Conservation (phyloP, 108 stramenopile genomes). For the Fistulifera pelliculosa region DNA sequence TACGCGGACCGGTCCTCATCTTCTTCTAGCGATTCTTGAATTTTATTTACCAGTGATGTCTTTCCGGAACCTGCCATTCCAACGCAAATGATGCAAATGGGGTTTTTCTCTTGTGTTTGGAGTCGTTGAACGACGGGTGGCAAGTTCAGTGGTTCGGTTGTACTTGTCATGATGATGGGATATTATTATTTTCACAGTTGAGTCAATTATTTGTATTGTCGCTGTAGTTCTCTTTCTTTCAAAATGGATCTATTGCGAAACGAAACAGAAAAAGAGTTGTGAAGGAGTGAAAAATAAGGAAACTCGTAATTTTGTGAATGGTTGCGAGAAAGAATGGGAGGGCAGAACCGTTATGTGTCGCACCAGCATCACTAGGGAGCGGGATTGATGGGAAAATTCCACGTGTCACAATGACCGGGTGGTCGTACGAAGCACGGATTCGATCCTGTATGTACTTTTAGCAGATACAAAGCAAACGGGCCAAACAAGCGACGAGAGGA, state of each 20-base stretch:
- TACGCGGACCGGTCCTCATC: constrained; percentile 41
- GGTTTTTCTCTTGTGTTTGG: constrained; percentile 27
- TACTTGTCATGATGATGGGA: no score
- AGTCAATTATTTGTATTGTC: no score
- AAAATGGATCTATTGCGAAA: no score
- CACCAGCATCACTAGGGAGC: no score
- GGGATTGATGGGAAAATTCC: constrained; percentile 9
- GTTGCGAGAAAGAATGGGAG: no score
- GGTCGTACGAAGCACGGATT: background rate
- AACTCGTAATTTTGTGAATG: no score
- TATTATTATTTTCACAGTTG: no score
- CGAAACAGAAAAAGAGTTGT: no score
- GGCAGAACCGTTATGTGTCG: constrained; percentile 15
- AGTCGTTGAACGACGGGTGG: constrained; percentile 36
- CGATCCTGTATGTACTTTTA: background rate
- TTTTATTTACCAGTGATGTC: constrained; percentile 72
- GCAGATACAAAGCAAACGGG: background rate
- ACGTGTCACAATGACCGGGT: background rate
- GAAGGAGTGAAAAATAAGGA: no score
- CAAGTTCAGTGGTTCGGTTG: constrained; percentile 4
- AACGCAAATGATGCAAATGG: constrained; percentile 74
- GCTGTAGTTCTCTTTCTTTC: no score
- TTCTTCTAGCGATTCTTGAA: constrained; percentile 48
- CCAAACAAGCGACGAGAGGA: background rate
- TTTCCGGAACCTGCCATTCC: constrained; percentile 94